These are phyloP conservation scores for Ichthyophthirius multifiliis DNA, from an alignment of 169 alveolate genomes.

Conservation along the genomic window DNA sequence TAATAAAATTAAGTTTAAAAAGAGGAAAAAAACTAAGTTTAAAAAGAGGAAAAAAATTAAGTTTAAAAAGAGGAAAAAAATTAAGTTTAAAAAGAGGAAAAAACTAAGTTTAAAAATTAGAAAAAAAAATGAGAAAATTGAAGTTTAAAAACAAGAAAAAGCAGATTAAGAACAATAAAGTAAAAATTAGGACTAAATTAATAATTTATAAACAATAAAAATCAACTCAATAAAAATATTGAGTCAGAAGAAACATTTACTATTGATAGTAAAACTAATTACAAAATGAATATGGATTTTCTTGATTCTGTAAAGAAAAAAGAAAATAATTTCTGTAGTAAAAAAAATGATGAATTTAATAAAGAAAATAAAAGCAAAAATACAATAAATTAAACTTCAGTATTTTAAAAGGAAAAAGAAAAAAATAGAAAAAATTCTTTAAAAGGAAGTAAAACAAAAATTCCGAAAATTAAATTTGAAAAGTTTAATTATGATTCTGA, in stretches of 20 bases:
- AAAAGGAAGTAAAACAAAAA: neutral
- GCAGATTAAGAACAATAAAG: neutral
- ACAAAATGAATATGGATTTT: conserved; percentile 7
- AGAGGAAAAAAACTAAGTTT: too few relatives aligned
- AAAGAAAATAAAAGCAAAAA: neutral
- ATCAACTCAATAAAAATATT: neutral
- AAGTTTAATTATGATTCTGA: conserved; percentile 3
- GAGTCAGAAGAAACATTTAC: conserved; percentile 12
- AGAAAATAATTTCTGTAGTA: neutral
- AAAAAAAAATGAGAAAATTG: neutral
- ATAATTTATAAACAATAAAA: neutral
- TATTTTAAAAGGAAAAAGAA: neutral
- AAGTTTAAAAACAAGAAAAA: neutral
- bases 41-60: too few relatives aligned
- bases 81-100: too few relatives aligned
- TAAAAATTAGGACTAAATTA: too few relatives aligned
- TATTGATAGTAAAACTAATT: neutral
- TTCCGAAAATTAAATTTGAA: conserved; percentile 1
- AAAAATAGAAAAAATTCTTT: neutral
- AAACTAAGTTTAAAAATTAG: too few relatives aligned
- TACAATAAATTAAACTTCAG: neutral
- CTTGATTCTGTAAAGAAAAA: neutral
- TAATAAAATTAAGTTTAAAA: too few relatives aligned
- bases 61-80: too few relatives aligned
- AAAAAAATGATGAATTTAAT: neutral